Conservation (phyloP, 805 yeast species). For the Cyberlindnera saturnus region DNA sequence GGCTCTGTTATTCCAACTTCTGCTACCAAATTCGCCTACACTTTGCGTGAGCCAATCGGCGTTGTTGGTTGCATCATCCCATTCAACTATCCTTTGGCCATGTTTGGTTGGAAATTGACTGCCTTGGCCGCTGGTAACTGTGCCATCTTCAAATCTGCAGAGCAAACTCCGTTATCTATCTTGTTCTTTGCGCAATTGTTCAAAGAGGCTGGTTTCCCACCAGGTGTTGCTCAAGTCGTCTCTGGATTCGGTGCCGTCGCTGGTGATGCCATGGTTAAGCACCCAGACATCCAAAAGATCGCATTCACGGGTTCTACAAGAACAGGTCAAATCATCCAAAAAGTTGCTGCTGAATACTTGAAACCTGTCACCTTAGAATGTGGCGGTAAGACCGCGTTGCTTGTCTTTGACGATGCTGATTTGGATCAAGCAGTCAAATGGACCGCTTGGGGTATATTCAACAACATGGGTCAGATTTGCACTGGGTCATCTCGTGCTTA, state of each 20-base stretch:
- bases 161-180: conserved; percentile 43
- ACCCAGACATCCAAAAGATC: conserved; percentile 40
- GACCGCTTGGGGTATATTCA: conserved; percentile 50
- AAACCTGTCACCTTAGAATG: conserved; percentile 45
- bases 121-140: conserved; percentile 44
- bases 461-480: conserved; percentile 60
- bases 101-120: conserved; percentile 46
- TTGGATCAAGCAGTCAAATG: conserved; percentile 43
- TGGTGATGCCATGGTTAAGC: conserved; percentile 41
- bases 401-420: conserved; percentile 43
- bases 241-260: conserved; percentile 39
- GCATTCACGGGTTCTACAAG: conserved; percentile 53
- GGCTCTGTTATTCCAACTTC: conserved; percentile 63
- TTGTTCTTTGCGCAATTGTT: conserved; percentile 37
- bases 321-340: conserved; percentile 39
- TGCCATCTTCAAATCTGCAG: conserved; percentile 42
- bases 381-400: conserved; percentile 47
- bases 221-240: conserved; percentile 44
- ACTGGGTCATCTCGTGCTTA: conserved; percentile 58
- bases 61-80: conserved; percentile 48
- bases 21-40: conserved; percentile 46
- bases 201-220: conserved; percentile 41
- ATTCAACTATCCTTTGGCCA: conserved; percentile 45
- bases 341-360: conserved; percentile 36
- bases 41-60: conserved; percentile 49